These are phyloP conservation scores for Saraca asoca DNA, from an alignment of 331 rosid species.

Conservation along the genomic window DNA sequence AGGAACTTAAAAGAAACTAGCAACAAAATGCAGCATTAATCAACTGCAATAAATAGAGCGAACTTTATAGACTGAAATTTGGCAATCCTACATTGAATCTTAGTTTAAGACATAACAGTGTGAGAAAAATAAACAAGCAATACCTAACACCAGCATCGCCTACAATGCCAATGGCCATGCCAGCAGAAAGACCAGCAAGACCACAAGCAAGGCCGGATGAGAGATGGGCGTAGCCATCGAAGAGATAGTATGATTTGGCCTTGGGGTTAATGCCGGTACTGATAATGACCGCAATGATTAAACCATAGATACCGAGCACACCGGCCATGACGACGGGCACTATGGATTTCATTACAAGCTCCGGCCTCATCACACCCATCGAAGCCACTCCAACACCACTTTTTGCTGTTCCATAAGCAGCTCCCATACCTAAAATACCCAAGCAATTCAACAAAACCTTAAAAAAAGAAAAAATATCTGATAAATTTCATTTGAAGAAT, in stretches of 20 bases:
- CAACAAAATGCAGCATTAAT: no score
- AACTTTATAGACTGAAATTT: no score
- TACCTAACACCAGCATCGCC: constrained; percentile 81
- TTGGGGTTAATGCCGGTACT: constrained; percentile 71
- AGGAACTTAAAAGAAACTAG: no score
- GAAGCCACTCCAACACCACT: constrained; percentile 81
- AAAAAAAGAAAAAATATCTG: background rate
- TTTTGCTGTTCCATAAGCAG: constrained; percentile 39
- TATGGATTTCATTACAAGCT: constrained; percentile 70
- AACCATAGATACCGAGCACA: constrained; percentile 72
- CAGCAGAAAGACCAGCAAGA: constrained; percentile 75
- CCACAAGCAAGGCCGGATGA: constrained; percentile 75
- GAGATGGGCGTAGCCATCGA: constrained; percentile 77
- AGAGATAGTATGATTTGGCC: constrained; percentile 32
- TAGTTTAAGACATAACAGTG: no score
- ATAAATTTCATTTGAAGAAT: no score
- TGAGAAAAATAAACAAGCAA: background rate
- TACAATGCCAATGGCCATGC: constrained; percentile 74
- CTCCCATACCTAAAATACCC: constrained; percentile 51
- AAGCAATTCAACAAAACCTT: no score
- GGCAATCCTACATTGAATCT: no score
- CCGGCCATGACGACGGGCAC: constrained; percentile 85
- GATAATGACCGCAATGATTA: constrained; percentile 73
- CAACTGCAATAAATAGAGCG: no score
- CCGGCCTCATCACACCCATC: constrained; percentile 79